These are phyloP conservation scores for Trametes villosa DNA, from an alignment of 768 basidiomycete genomes.

Conservation along the genomic window DNA sequence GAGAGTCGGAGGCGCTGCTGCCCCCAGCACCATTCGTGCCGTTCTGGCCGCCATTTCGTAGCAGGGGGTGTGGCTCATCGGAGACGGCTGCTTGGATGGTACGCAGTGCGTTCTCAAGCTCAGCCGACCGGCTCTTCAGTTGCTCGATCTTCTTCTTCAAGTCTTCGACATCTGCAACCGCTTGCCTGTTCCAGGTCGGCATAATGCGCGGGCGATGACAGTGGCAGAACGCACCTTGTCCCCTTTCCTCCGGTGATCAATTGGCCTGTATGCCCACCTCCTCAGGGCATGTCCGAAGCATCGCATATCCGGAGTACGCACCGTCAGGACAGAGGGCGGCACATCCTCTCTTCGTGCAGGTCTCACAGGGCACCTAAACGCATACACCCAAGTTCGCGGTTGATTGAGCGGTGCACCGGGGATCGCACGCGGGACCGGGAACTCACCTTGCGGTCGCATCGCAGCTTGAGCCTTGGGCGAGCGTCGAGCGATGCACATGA, in stretches of 20 bases:
- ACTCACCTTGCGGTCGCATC: slow-evolving; percentile 39
- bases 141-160: slow-evolving; percentile 67
- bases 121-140: slow-evolving; percentile 57
- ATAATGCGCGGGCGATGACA: too few relatives aligned
- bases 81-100: slow-evolving; percentile 52
- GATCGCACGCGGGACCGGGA: not conserved
- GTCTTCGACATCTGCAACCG: slow-evolving; percentile 72
- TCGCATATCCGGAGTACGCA: slow-evolving; percentile 29
- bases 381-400: not conserved
- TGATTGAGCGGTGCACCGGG: not conserved
- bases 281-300: not conserved
- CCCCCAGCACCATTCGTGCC: not conserved
- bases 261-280: slow-evolving; percentile 42
- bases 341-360: slow-evolving; percentile 76
- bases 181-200: slow-evolving; percentile 41
- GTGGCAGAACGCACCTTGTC: slow-evolving; percentile 47
- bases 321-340: slow-evolving; percentile 80
- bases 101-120: slow-evolving; percentile 63
- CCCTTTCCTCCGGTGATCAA: slow-evolving; percentile 59
- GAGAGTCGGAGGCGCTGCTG: slow-evolving; percentile 1
- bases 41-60: slow-evolving; percentile 33
- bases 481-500: not conserved
- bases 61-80: slow-evolving; percentile 53
- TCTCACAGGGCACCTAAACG: slow-evolving; percentile 73
- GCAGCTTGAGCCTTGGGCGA: slow-evolving; percentile 35